These are phyloP conservation scores for Austroboletus eburneus DNA, from an alignment of 768 basidiomycete species.

Conservation along the genomic window DNA sequence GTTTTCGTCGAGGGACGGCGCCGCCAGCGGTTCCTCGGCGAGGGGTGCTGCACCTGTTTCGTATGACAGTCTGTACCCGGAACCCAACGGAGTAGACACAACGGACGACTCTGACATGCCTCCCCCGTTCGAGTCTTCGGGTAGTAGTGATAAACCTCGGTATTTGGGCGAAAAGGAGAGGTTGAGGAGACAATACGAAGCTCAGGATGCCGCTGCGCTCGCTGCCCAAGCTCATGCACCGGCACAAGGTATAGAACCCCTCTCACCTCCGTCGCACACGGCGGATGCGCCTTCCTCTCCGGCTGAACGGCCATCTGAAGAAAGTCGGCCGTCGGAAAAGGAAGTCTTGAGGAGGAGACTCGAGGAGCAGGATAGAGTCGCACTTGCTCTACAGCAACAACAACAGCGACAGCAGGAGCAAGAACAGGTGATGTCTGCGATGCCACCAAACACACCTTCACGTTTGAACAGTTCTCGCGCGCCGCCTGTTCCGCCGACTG, in stretches of 20 bases:
- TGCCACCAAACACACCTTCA: slow-evolving; percentile 26
- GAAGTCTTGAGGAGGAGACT: slow-evolving; percentile 52
- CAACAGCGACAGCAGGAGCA: slow-evolving; percentile 8
- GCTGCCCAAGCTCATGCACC: slow-evolving; percentile 15
- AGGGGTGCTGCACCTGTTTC: slow-evolving; percentile 44
- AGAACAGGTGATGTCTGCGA: slow-evolving; percentile 2
- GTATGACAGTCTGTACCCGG: slow-evolving; percentile 60
- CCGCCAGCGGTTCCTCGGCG: slow-evolving; percentile 13
- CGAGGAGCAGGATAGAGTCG: slow-evolving; percentile 50
- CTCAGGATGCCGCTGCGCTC: slow-evolving; percentile 56
- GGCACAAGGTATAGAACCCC: slow-evolving; percentile 9
- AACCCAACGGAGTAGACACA: slow-evolving; percentile 23
- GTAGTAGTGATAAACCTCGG: slow-evolving; percentile 34
- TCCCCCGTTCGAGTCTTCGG: slow-evolving; percentile 48
- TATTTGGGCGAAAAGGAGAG: slow-evolving; percentile 64
- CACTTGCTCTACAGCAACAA: slow-evolving; percentile 22
- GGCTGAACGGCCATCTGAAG: slow-evolving; percentile 19
- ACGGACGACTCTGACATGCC: slow-evolving; percentile 37
- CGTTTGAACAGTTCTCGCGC: slow-evolving; percentile 26
- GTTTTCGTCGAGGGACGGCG: slow-evolving; percentile 21
- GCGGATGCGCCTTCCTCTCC: slow-evolving; percentile 23
- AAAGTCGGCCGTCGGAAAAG: slow-evolving; percentile 45
- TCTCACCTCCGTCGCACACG: slow-evolving; percentile 15
- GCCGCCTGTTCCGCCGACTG: slow-evolving; percentile 27
- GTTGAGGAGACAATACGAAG: slow-evolving; percentile 59